Evolutionary conservation across 2,329 filamentous ascomycete genomes (phyloP), one percentile per base, ranked within the genome.

Genomic region (Setomelanomma holmii): DNA sequence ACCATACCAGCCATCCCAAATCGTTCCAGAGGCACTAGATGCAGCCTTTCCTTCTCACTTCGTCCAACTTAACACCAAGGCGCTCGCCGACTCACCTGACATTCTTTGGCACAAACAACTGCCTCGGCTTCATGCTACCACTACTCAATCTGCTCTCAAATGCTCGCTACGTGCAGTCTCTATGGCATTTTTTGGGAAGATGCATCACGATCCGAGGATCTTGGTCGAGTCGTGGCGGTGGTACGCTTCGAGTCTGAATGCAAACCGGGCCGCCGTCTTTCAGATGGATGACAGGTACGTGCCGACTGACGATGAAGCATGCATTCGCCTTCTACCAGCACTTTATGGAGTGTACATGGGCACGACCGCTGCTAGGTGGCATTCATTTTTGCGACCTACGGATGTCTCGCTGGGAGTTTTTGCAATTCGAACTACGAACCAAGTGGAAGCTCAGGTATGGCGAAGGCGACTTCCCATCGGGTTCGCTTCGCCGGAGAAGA

Each of bases 121-220:
- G 3, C 67, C 65, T 7, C 41, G 50, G 6, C 41, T 69, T 35
- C 58, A 60, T 16, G 51, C 50, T 12, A 65, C 54, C 5, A 53
- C 62, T 3, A 50, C 24, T 10, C 67, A 65, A 41, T 63, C 66
- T 16, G 66, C 66, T 1, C 46, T 73, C 10, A 58, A 53, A n/a
- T 38, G 70, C 5, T 69, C 69, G 1, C 64, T 73, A 14, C 68
- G 70, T 6, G 68, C 70, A 39, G 56, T 68, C 1, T 67, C 68
- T 10, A 71, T 73, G 70, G 69, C 68, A 1, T 73, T 66, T 22
- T 73, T 64, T 24, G 68, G 66, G 4, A 67, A 65, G n/a, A 36
- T 66, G 4, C 66, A 71, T 39, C 40, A 61, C n/a, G 64, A 73
- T 35, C 51, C 64, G 1, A 55, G 64, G 11, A 66, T 73, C 19